These are phyloP conservation scores for Meyerozyma sp. DNA, from an alignment of 1,139 yeast genomes.

Conservation along the genomic window DNA sequence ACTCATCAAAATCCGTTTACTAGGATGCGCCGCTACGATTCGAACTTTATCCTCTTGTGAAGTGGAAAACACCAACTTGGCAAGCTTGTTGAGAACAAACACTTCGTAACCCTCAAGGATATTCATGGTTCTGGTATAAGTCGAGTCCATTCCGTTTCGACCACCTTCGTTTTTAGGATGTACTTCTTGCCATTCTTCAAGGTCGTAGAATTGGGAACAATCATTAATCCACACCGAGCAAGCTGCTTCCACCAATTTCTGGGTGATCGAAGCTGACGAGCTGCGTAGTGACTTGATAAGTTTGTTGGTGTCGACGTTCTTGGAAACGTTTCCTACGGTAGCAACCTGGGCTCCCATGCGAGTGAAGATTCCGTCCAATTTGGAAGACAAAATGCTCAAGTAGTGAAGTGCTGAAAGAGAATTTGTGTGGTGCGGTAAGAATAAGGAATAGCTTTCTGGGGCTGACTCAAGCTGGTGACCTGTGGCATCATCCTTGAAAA, in stretches of 20 bases:
- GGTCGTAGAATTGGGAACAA: conserved; percentile 41
- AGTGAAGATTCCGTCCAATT: conserved; percentile 27
- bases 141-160: conserved; percentile 7
- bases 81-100: conserved; percentile 25
- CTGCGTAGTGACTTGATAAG: conserved; percentile 30
- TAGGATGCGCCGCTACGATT: conserved; percentile 34
- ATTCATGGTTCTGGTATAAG: conserved; percentile 35
- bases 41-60: conserved; percentile 19
- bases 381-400: conserved; percentile 26
- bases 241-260: conserved; percentile 37
- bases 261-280: conserved; percentile 30
- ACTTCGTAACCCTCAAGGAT: conserved; percentile 38
- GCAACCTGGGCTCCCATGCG: conserved; percentile 30
- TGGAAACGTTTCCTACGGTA: conserved; percentile 28
- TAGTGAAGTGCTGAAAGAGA: conserved; percentile 38
- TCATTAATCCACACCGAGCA: conserved; percentile 47
- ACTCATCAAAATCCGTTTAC: conserved; percentile 36
- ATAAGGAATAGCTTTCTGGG: conserved; percentile 32
- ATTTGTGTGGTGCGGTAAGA: conserved; percentile 39
- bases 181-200: conserved; percentile 39
- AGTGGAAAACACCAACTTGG: conserved; percentile 30
- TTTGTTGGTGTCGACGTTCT: conserved; percentile 33
- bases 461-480: conserved; percentile 31
- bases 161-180: conserved; percentile 10
- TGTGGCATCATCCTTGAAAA: conserved; percentile 28